Conservation (phyloP, 192 early-diverging fungal species). For the Obelidium mucronatum region DNA sequence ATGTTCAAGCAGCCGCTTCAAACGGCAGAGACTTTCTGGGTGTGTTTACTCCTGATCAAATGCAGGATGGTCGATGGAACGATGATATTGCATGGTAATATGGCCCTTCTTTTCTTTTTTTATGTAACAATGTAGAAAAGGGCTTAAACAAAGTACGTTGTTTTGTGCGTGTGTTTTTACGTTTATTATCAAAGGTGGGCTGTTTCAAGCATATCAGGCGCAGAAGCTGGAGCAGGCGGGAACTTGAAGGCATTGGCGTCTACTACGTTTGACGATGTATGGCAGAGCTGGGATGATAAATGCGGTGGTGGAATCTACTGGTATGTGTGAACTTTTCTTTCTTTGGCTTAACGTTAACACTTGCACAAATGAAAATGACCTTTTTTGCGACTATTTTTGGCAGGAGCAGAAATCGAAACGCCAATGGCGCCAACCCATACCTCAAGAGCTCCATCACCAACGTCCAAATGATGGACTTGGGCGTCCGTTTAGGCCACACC, state of each 20-base stretch:
- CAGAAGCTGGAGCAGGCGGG: background rate
- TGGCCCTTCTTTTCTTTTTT: too few species aligned
- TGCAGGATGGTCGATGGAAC: conserved; percentile 5
- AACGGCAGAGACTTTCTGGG: background rate
- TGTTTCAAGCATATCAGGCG: conserved; percentile 11
- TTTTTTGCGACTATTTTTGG: too few species aligned
- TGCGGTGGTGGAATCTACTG: conserved; percentile 22
- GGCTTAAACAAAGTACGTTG: conserved; percentile 6
- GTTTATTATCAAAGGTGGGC: too few species aligned
- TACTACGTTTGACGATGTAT: background rate
- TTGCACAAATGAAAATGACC: too few species aligned
- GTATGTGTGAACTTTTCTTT: background rate
- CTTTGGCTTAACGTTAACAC: background rate
- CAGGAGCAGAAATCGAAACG: background rate
- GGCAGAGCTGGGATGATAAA: background rate
- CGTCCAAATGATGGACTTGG: conserved; percentile 42
- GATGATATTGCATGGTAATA: conserved; percentile 48
- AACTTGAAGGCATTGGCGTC: conserved; percentile 15
- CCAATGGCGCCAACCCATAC: background rate
- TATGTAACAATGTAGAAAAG: too few species aligned
- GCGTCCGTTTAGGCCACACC: conserved; percentile 42
- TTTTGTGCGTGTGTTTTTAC: too few species aligned
- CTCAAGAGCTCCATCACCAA: conserved; percentile 57
- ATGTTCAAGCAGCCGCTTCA: background rate
- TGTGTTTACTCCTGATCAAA: background rate